Conservation (phyloP, 768 basidiomycete species). For the Leucocoprinus birnbaumii region DNA sequence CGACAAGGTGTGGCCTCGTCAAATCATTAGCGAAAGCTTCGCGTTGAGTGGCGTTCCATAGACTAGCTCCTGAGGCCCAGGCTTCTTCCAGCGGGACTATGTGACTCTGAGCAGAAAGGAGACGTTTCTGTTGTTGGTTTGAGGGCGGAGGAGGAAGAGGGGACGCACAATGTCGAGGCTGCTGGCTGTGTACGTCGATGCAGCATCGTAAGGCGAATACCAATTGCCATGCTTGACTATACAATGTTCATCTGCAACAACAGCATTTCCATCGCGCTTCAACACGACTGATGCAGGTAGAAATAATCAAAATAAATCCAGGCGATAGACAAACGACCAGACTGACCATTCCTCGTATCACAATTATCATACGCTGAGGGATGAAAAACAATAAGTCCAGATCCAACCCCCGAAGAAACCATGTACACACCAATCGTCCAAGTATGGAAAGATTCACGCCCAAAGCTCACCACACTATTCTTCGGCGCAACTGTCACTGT, state of each 20-base stretch:
- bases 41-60: constrained; percentile 46
- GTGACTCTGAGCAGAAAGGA: constrained; percentile 35
- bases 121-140: not conserved
- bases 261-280: constrained; percentile 40
- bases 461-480: constrained; percentile 21
- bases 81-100: constrained; percentile 54
- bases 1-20: constrained; percentile 49
- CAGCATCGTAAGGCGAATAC: constrained; percentile 48
- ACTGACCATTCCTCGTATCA: constrained; percentile 48
- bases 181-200: constrained; percentile 39
- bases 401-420: not conserved
- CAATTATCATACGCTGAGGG: constrained; percentile 43
- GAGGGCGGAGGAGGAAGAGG: too few species aligned
- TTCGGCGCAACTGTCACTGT: not conserved
- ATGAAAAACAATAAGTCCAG: not conserved
- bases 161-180: constrained; percentile 47
- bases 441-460: constrained; percentile 37
- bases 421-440: constrained; percentile 41
- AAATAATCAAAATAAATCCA: not conserved
- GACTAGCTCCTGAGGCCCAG: constrained; percentile 51
- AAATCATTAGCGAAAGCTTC: constrained; percentile 55
- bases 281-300: constrained; percentile 29
- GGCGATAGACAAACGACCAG: not conserved
- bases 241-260: constrained; percentile 28
- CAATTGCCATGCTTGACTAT: constrained; percentile 35